These are phyloP conservation scores for Wallacemonas sp. DNA, from an alignment of 208 protist genomes.

Conservation along the genomic window DNA sequence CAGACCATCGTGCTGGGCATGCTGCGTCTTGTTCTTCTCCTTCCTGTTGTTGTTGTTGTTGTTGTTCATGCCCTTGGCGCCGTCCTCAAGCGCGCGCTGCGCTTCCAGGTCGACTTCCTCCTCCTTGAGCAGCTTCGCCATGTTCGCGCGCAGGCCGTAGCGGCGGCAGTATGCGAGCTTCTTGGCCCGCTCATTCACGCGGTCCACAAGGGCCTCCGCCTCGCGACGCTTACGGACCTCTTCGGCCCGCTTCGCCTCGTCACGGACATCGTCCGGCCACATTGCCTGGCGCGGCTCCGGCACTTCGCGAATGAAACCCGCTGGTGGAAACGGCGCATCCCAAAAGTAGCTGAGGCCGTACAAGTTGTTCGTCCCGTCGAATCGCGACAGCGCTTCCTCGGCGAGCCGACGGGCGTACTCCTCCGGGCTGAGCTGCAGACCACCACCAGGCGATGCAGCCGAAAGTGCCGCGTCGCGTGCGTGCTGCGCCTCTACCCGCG, in stretches of 20 bases:
- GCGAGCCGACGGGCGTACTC: background rate
- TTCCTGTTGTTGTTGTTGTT: too few relatives aligned
- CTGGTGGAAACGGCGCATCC: conserved; percentile 60
- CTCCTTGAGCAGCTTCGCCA: conserved; percentile 19
- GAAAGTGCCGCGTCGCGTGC: conserved; percentile 27
- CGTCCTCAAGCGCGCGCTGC: background rate
- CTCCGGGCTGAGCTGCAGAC: conserved; percentile 13
- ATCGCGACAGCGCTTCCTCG: conserved; percentile 23
- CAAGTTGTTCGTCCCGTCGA: conserved; percentile 47
- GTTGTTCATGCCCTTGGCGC: background rate
- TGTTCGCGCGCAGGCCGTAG: conserved; percentile 12
- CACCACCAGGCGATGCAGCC: background rate
- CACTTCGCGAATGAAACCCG: conserved; percentile 66
- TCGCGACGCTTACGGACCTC: background rate
- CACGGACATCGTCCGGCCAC: conserved; percentile 53
- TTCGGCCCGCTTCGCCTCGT: conserved; percentile 8
- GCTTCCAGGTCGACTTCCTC: conserved; percentile 23
- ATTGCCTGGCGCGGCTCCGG: conserved; percentile 68
- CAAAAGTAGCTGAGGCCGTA: conserved; percentile 81
- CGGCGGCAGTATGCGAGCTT: conserved; percentile 3
- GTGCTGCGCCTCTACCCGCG: conserved; percentile 5
- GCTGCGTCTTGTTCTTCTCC: too few relatives aligned
- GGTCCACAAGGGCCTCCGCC: conserved; percentile 12
- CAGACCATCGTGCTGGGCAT: background rate
- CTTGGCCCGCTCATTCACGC: conserved; percentile 22